These are phyloP conservation scores for Datisca glomerata DNA, from an alignment of 306 rosid genomes.

Conservation along the genomic window DNA sequence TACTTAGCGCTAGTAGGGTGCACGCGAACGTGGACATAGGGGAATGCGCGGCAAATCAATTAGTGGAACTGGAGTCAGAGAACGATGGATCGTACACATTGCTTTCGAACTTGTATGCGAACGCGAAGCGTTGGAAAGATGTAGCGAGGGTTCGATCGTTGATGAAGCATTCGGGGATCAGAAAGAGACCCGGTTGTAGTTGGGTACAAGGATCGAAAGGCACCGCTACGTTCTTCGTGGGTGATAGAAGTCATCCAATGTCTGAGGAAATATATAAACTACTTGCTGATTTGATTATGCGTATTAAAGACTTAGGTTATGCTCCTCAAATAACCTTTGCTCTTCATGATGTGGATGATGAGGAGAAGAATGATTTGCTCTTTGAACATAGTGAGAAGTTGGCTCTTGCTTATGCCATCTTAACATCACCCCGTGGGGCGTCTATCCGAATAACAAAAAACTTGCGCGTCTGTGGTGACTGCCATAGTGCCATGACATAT, in stretches of 20 bases:
- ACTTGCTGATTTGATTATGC: conserved; percentile 44
- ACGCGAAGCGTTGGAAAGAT: conserved; percentile 75
- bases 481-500: conserved; percentile 63
- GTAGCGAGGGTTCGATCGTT: conserved; percentile 55
- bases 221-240: conserved; percentile 55
- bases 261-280: conserved; percentile 43
- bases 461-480: conserved; percentile 67
- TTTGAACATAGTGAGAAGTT: conserved; percentile 83
- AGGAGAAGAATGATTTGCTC: conserved; percentile 72
- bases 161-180: conserved; percentile 60
- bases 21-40: conserved; percentile 69
- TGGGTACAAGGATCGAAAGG: conserved; percentile 74
- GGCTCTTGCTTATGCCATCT: conserved; percentile 80
- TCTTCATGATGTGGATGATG: conserved; percentile 85
- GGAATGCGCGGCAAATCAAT: conserved; percentile 51
- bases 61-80: conserved; percentile 35
- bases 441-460: conserved; percentile 66
- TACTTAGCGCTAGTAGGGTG: conserved; percentile 58
- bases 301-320: conserved; percentile 64
- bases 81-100: conserved; percentile 74
- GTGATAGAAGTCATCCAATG: conserved; percentile 57
- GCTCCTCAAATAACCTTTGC: conserved; percentile 73
- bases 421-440: conserved; percentile 29
- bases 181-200: conserved; percentile 77
- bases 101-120: conserved; percentile 81